Base-by-base conservation (phyloP, 169 alveolate species). In the Perkinsus olseni region DNA sequence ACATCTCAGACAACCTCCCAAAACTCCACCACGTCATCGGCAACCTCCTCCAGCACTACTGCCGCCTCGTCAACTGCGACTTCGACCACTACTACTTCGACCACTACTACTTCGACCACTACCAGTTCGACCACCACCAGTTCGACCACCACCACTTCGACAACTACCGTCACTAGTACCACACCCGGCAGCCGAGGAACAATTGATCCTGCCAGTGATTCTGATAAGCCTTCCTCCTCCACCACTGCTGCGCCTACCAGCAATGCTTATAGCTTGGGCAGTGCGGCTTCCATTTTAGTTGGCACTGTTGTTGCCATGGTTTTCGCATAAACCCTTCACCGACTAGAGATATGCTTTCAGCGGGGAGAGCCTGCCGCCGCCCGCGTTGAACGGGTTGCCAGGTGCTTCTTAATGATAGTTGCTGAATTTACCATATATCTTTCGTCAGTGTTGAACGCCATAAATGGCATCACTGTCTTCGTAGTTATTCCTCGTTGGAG, bases 71-170 rank as follows among this genome's bases (percentile, higher is more conserved):
- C 94, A 13, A 74, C 74, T 0, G 91, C 93, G 0, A 34, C 92
- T 0, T 45, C 48, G 0, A 34, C 94, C 36, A 92, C 94, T 0
- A 34, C 94, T 0, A 50, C 92, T 0, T 50, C 50, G 4, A 62
- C 94, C 31, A 92, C 94, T 1, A 62, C 92, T 0, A 10, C 94
- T n/a, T 39, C 94, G 37, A 92, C 94, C 0, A 92, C 94, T 8
- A 62, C 94, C 13, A 92, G 92, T 24, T 50, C 94, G 6, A 62
- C 94, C 0, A 92, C 94, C 0, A 74, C 34, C 0, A n/a, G 92
- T 0, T 37, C 94, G 0, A 74, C 51, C 62, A 37, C 94, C 0
- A 93, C 92, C 0, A 93, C 94, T 37, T 51, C 94, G 11, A 93
- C 93, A 0, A 74, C 94, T 0, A 93, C 92, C n/a, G 74, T 74